phyloP scores from a whole-genome alignment of 768 basidiomycete species.

The Pilatotrama ljubarskyi region DNA sequence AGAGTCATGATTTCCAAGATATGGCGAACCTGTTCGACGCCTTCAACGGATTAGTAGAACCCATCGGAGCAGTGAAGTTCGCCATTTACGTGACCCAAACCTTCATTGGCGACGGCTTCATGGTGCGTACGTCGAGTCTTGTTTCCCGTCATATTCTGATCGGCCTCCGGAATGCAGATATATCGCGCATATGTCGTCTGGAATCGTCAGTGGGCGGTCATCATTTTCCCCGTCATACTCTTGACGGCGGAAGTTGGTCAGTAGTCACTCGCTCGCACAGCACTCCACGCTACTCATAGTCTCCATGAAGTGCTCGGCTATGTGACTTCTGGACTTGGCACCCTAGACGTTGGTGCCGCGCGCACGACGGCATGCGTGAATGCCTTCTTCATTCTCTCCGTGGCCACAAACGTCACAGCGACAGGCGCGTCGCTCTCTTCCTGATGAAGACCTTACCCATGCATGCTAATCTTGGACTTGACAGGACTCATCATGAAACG shows the following conservation, averaged over 20 bases:
- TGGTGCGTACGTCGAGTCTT: neutral
- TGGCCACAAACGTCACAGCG: conserved; percentile 9
- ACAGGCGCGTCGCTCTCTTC: neutral
- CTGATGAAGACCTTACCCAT: neutral
- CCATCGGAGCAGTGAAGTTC: conserved; percentile 9
- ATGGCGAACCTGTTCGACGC: neutral
- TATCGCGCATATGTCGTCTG: conserved; percentile 14
- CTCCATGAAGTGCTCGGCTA: neutral
- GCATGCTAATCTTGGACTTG: neutral
- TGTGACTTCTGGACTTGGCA: neutral
- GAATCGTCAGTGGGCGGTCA: conserved; percentile 2
- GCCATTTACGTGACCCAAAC: conserved; percentile 12
- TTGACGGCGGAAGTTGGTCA: conserved; percentile 7
- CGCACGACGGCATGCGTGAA: conserved; percentile 5
- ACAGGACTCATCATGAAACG: conserved; percentile 13
- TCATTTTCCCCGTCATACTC: neutral
- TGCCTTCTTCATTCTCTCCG: conserved; percentile 11
- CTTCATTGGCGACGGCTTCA: conserved; percentile 14
- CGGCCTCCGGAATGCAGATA: neutral
- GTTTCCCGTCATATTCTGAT: neutral
- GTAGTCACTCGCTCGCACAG: neutral
- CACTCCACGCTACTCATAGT: no score
- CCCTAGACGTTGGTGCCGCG: neutral
- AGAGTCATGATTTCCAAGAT: neutral
- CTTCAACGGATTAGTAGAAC: neutral